Percentiles rank a stretch among this genome's conserved stretches.
phyloP scores from a whole-genome alignment of 2,329 filamentous ascomycete species.

The Colletotrichum graminicola region DNA sequence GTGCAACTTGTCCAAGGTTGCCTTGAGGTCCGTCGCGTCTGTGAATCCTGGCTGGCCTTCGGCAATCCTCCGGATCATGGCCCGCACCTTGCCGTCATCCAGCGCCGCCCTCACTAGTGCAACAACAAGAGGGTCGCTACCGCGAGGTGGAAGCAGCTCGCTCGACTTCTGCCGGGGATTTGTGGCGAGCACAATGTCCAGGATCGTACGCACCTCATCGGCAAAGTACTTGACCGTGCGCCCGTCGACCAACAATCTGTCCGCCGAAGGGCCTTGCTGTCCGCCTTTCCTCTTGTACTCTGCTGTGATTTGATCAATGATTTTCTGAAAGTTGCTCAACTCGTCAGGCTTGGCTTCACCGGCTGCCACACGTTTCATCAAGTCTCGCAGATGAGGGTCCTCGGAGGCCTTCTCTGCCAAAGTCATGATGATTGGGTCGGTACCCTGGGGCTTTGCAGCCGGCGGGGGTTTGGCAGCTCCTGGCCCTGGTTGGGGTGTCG shows the following conservation, averaged over 20 bases:
- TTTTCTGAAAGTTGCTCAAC: slow-evolving; percentile 80
- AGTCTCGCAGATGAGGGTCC: slow-evolving; percentile 77
- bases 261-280: slow-evolving; percentile 65
- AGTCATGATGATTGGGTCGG: slow-evolving; percentile 79
- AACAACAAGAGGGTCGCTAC: slow-evolving; percentile 68
- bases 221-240: slow-evolving; percentile 71
- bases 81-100: slow-evolving; percentile 62
- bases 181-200: slow-evolving; percentile 69
- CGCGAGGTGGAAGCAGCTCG: slow-evolving; percentile 65
- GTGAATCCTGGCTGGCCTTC: slow-evolving; percentile 63
- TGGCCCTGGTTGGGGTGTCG: slow-evolving; percentile 36
- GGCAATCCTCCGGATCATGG: slow-evolving; percentile 67
- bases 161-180: slow-evolving; percentile 68
- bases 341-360: slow-evolving; percentile 77
- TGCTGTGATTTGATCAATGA: slow-evolving; percentile 82
- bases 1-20: slow-evolving; percentile 62
- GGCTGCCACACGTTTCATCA: slow-evolving; percentile 87
- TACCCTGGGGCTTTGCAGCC: slow-evolving; percentile 39
- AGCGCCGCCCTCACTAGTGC: slow-evolving; percentile 68
- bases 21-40: slow-evolving; percentile 67
- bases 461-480: slow-evolving; percentile 31
- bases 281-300: slow-evolving; percentile 67
- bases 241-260: slow-evolving; percentile 66
- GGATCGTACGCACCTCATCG: slow-evolving; percentile 68
- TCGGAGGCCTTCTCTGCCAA: slow-evolving; percentile 81